These are phyloP conservation scores for Mycena vitilis DNA, from an alignment of 768 basidiomycete genomes.

Conservation along the genomic window DNA sequence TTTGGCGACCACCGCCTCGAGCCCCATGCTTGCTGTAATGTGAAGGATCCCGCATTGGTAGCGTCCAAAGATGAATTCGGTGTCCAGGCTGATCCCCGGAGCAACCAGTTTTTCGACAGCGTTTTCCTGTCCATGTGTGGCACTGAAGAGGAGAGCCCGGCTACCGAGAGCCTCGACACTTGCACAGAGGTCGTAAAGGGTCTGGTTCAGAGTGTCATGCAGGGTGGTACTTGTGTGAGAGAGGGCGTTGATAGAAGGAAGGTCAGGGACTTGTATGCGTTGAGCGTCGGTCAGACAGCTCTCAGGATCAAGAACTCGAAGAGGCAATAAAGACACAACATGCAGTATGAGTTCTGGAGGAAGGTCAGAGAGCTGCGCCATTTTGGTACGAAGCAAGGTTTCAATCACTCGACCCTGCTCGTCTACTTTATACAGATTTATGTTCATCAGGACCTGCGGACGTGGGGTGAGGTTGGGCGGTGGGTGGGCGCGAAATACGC, in stretches of 20 bases:
- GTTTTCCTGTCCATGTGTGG: slow-evolving; percentile 10
- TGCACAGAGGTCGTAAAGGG: slow-evolving; percentile 1
- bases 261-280: not conserved
- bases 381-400: no score
- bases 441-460: slow-evolving; percentile 90
- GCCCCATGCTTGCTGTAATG: not conserved
- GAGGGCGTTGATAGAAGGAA: slow-evolving; percentile 10
- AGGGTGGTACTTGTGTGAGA: not conserved
- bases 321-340: not conserved
- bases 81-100: slow-evolving; percentile 3
- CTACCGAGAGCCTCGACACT: not conserved
- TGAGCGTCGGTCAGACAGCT: not conserved
- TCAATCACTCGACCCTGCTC: slow-evolving; percentile 57
- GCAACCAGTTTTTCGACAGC: slow-evolving; percentile 6
- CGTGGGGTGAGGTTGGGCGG: slow-evolving; percentile 8
- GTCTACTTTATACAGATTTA: slow-evolving; percentile 97
- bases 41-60: not conserved
- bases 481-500: slow-evolving; percentile 44
- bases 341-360: slow-evolving; percentile 5
- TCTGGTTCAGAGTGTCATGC: not conserved
- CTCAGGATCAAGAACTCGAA: not conserved
- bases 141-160: slow-evolving; percentile 3
- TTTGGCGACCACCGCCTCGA: not conserved
- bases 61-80: not conserved
- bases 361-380: not conserved